Base-by-base conservation (phyloP, 306 rosid genomes). In the Ormosia semicastrata region DNA sequence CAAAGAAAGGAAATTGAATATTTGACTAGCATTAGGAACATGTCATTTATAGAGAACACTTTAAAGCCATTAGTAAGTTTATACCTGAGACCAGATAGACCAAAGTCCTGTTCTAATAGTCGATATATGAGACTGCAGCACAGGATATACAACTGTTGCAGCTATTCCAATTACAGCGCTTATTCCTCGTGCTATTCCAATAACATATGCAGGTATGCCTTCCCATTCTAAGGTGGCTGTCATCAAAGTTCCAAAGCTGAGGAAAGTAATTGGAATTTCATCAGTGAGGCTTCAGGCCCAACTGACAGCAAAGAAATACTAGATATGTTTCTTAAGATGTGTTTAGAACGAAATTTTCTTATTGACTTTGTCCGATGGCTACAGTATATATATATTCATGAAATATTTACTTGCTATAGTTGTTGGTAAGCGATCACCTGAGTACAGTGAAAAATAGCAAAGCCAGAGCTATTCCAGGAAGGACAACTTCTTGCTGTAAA, bases 171-270 rank as follows among this genome's bases (percentile, higher is more conserved):
- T 80, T 14, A 82, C 53, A 18, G 94, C 94, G 13, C 94, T 90
- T 49, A 86, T 77, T 88, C 98, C 99, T 50, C 96, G 87, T 3
- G 83, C 96, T 24, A 92, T 85, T 69, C 98, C 94, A 39, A 92
- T 95, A 39, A 89, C 79, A 79, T 84, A 93, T 59, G 92, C 92
- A 37, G 96, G 93, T 76, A 93, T 89, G 7, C 99, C 96, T 85
- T 90, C 81, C 99, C 97, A 93, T 86, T 95, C 90, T 72, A 95
- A 83, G 62, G 90, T 71, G 6, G 99, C 99, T 65, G 98, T 92
- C 99, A 95, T 95, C 85, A 95, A 82, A 54, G 97, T 91, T 76
- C 98, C 98, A 83, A 93, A 95, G 87, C 97, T 95, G 89, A 40
- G 67, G 49, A 74, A 79, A 81, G 57, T 9, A 39, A 52, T 70